phyloP scores from a whole-genome alignment of 768 basidiomycete genomes.

The Leccinum barrowsii region DNA sequence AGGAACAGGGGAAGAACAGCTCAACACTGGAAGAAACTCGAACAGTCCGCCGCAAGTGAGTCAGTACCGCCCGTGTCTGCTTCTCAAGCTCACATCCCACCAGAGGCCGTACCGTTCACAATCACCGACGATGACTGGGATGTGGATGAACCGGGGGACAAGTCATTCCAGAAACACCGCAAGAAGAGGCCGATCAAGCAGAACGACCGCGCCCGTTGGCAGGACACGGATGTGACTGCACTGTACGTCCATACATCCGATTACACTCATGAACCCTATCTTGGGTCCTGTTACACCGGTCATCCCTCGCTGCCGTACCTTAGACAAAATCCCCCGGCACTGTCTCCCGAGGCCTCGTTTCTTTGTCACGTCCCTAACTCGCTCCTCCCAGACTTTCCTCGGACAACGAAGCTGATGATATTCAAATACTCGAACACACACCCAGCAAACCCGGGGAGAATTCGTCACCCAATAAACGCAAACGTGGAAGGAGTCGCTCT shows the following conservation, averaged over 20 bases:
- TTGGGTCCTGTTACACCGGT: not conserved
- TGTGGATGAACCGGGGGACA: slow-evolving; percentile 3
- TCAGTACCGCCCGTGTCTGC: slow-evolving; percentile 7
- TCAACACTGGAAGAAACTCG: slow-evolving; percentile 57
- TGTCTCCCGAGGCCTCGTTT: slow-evolving; percentile 8
- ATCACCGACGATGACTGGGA: slow-evolving; percentile 25
- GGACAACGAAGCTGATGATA: slow-evolving; percentile 45
- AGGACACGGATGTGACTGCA: slow-evolving; percentile 34
- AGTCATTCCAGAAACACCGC: slow-evolving; percentile 34
- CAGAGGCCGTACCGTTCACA: slow-evolving; percentile 23
- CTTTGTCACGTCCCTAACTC: slow-evolving; percentile 7
- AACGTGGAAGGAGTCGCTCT: slow-evolving; percentile 56
- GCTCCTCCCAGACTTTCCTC: slow-evolving; percentile 31
- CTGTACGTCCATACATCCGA: slow-evolving; percentile 35
- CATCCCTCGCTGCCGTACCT: not conserved
- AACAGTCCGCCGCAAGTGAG: slow-evolving; percentile 54
- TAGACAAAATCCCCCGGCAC: slow-evolving; percentile 9
- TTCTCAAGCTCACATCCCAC: slow-evolving; percentile 6
- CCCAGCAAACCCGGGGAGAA: slow-evolving; percentile 8
- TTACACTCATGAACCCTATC: not conserved
- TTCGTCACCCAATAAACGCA: slow-evolving; percentile 38
- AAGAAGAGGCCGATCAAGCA: slow-evolving; percentile 37
- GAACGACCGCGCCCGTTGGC: slow-evolving; percentile 40
- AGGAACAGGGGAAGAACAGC: slow-evolving; percentile 57
- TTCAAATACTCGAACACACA: slow-evolving; percentile 40